phyloP scores from a whole-genome alignment of 495 filamentous ascomycete genomes.

The Penicillium simplicissimum region DNA sequence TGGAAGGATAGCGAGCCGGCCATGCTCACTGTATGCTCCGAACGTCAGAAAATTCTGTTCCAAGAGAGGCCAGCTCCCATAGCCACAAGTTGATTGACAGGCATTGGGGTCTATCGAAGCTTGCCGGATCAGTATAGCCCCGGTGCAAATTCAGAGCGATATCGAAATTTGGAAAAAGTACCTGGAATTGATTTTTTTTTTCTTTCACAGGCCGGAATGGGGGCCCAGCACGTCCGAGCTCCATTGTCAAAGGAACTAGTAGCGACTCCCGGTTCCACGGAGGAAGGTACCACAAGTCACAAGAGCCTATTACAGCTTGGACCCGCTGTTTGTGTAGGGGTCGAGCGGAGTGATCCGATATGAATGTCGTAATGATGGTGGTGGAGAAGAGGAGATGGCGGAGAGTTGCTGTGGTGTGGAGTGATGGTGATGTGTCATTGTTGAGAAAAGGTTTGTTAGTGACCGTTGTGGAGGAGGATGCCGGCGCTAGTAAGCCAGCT shows the following conservation, averaged over 20 bases:
- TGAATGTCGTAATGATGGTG: background rate
- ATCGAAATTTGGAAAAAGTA: background rate
- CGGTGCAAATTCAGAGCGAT: constrained; percentile 3
- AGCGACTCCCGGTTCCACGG: constrained; percentile 25
- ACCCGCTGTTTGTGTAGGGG: background rate
- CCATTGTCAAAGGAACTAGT: constrained; percentile 23
- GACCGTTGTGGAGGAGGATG: background rate
- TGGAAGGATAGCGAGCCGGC: background rate
- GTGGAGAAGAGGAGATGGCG: constrained; percentile 1
- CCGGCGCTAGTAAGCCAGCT: background rate
- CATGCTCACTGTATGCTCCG: background rate
- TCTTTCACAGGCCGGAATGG: constrained; percentile 10
- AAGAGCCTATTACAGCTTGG: constrained; percentile 4
- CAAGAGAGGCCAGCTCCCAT: background rate
- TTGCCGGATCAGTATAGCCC: constrained; percentile 18
- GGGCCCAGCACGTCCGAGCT: constrained; percentile 19
- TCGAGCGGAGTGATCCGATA: constrained; percentile 9
- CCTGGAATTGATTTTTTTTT: background rate
- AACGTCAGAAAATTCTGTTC: background rate
- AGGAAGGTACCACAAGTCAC: constrained; percentile 27
- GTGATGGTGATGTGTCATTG: background rate
- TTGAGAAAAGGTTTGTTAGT: constrained; percentile 12
- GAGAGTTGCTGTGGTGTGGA: background rate
- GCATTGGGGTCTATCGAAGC: constrained; percentile 18
- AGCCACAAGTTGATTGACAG: constrained; percentile 16